These are phyloP conservation scores for Kwoniella heveanensis DNA, from an alignment of 768 basidiomycete genomes.

Conservation along the genomic window DNA sequence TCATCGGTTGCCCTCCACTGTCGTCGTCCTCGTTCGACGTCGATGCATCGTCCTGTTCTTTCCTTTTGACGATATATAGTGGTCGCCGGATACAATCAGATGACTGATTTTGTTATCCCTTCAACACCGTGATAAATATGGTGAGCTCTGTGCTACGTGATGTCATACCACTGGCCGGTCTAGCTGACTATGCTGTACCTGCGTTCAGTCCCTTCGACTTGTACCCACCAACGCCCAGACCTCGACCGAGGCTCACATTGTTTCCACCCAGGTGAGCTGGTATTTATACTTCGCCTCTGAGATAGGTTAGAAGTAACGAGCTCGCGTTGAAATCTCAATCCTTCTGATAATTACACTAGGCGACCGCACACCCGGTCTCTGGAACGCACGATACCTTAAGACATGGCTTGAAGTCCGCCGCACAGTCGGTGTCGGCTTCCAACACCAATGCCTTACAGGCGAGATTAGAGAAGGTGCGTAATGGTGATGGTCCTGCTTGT, in stretches of 20 bases:
- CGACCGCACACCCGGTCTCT: conserved; percentile 59
- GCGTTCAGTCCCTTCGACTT: conserved; percentile 30
- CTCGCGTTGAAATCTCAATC: too few species aligned
- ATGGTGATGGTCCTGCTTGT: background rate
- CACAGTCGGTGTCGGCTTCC: conserved; percentile 69
- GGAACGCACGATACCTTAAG: conserved; percentile 87
- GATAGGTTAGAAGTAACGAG: too few species aligned
- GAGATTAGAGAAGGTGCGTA: conserved; percentile 73
- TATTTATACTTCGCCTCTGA: too few species aligned
- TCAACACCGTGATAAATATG: too few species aligned
- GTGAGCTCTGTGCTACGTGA: conserved; percentile 17
- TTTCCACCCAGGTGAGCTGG: conserved; percentile 49
- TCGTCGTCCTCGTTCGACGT: conserved; percentile 2
- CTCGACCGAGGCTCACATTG: conserved; percentile 35
- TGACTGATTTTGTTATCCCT: too few species aligned
- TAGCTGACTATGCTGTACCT: conserved; percentile 1
- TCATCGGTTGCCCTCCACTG: conserved; percentile 8
- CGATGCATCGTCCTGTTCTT: background rate
- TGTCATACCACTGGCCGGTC: too few species aligned
- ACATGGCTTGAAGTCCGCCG: conserved; percentile 80
- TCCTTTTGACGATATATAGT: background rate
- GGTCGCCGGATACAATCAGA: too few species aligned
- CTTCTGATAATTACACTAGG: too few species aligned
- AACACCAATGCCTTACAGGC: conserved; percentile 63
- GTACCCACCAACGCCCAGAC: conserved; percentile 34